A percentile compares a stretch with the other conserved stretches of the same genome.
Evolutionary conservation across 2,329 filamentous ascomycete genomes (phyloP).

Genomic region (Clonostachys rhizophaga): DNA sequence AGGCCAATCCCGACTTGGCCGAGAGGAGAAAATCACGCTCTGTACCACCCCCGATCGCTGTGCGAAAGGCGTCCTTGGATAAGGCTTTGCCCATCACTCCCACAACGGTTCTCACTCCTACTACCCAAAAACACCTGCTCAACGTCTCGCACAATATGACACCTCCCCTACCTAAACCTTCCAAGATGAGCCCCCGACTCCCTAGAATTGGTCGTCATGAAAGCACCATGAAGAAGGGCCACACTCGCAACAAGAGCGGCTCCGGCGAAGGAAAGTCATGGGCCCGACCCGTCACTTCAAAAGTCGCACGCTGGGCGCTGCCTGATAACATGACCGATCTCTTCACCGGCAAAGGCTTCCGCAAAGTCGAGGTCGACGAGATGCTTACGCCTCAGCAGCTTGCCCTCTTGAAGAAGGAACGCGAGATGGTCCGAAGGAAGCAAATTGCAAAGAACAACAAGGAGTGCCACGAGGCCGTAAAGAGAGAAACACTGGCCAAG

Average conservation of each 20-base stretch:
- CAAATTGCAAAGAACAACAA: not conserved
- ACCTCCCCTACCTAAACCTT: not conserved
- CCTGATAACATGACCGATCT: constrained; percentile 54
- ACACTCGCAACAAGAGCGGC: too few species aligned
- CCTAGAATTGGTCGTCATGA: too few species aligned
- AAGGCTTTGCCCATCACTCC: not conserved
- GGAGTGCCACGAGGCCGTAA: not conserved
- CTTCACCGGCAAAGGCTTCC: constrained; percentile 49
- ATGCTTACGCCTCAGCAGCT: constrained; percentile 50
- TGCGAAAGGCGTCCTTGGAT: not conserved
- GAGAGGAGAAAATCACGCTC: constrained; percentile 2
- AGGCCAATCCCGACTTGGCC: not conserved
- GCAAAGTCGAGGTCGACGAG: constrained; percentile 52
- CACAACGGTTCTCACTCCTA: not conserved
- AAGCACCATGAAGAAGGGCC: too few species aligned
- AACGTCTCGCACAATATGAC: constrained; percentile 1
- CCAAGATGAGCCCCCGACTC: too few species aligned
- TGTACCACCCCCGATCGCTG: constrained; percentile 1
- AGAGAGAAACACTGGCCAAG: not conserved
- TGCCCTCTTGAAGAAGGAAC: constrained; percentile 34
- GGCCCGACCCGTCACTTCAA: not conserved
- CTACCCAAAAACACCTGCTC: not conserved
- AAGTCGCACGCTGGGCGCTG: constrained; percentile 42
- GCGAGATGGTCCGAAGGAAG: constrained; percentile 12
- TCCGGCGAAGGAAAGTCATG: too few species aligned